These are phyloP conservation scores for Trichoderma cornu-damae DNA, from an alignment of 2,329 filamentous ascomycete genomes.

Conservation along the genomic window DNA sequence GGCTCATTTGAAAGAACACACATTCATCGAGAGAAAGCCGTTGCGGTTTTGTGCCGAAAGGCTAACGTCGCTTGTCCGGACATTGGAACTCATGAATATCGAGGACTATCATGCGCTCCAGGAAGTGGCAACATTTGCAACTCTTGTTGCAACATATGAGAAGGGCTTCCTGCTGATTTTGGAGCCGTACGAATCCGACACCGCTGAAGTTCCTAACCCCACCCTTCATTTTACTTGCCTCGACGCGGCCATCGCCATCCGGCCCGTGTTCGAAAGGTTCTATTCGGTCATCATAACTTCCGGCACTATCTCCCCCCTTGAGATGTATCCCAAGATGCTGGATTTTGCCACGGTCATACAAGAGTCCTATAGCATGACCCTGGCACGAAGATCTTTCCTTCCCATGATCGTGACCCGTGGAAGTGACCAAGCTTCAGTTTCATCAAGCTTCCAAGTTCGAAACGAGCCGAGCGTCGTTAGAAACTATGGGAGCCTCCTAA, in stretches of 20 bases:
- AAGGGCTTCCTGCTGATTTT: slow-evolving; percentile 93
- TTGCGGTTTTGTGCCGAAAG: slow-evolving; percentile 91
- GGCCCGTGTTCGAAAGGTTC: slow-evolving; percentile 94
- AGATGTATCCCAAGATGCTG: slow-evolving; percentile 99
- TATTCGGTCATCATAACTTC: slow-evolving; percentile 98
- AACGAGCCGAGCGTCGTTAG: slow-evolving; percentile 96
- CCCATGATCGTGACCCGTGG: slow-evolving; percentile 97
- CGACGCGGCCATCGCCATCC: slow-evolving; percentile 96
- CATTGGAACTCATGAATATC: slow-evolving; percentile 92
- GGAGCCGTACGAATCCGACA: slow-evolving; percentile 95
- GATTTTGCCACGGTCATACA: slow-evolving; percentile 89
- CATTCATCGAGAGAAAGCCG: slow-evolving; percentile 96
- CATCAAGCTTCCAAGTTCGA: slow-evolving; percentile 88
- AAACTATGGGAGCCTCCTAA: slow-evolving; percentile 89
- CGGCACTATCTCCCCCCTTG: slow-evolving; percentile 90
- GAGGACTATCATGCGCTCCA: slow-evolving; percentile 96
- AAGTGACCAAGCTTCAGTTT: slow-evolving; percentile 88
- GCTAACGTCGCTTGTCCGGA: slow-evolving; percentile 87
- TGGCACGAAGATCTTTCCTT: slow-evolving; percentile 89
- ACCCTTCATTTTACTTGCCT: slow-evolving; percentile 96
- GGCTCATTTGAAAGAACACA: slow-evolving; percentile 86
- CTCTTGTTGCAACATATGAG: slow-evolving; percentile 91
- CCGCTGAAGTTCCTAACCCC: slow-evolving; percentile 90
- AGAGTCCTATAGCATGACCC: slow-evolving; percentile 95
- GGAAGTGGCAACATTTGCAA: slow-evolving; percentile 96